Evolutionary conservation across 768 basidiomycete species (phyloP).

Genomic region (Dentipellis fragilis): DNA sequence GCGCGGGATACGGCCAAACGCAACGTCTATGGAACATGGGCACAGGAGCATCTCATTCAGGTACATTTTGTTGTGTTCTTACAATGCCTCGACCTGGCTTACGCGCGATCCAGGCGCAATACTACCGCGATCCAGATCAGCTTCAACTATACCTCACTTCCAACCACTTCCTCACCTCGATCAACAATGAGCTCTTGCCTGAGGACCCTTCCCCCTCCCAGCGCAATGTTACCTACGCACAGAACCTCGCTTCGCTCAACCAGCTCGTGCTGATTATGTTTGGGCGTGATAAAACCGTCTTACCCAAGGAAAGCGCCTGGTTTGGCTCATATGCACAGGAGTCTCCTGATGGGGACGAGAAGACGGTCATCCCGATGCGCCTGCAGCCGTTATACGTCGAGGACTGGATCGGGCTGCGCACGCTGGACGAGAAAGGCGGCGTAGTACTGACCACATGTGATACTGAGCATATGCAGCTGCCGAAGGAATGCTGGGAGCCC

Average conservation of each 20-base stretch:
- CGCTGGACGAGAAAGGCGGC: constrained; percentile 55
- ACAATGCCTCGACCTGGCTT: background rate
- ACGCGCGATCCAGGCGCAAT: constrained; percentile 56
- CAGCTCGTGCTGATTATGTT: constrained; percentile 70
- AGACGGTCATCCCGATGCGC: constrained; percentile 57
- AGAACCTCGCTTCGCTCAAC: constrained; percentile 50
- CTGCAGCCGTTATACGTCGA: constrained; percentile 62
- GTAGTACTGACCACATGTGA: constrained; percentile 55
- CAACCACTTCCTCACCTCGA: constrained; percentile 58
- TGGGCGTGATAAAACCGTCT: constrained; percentile 60
- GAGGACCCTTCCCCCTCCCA: constrained; percentile 15
- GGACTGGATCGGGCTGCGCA: constrained; percentile 74
- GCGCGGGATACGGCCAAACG: constrained; percentile 50
- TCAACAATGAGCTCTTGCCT: constrained; percentile 64
- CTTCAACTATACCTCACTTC: constrained; percentile 45
- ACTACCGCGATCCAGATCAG: constrained; percentile 66
- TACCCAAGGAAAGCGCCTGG: constrained; percentile 82
- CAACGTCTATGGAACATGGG: constrained; percentile 68
- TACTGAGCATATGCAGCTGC: constrained; percentile 69
- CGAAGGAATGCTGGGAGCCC: constrained; percentile 23
- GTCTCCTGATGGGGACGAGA: constrained; percentile 24
- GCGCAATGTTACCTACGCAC: constrained; percentile 50
- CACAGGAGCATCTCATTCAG: constrained; percentile 66
- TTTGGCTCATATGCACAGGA: constrained; percentile 60
- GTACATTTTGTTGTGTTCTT: constrained; percentile 24